Base-by-base conservation (phyloP, 2,329 filamentous ascomycete genomes). In the Whalleya microplaca region DNA sequence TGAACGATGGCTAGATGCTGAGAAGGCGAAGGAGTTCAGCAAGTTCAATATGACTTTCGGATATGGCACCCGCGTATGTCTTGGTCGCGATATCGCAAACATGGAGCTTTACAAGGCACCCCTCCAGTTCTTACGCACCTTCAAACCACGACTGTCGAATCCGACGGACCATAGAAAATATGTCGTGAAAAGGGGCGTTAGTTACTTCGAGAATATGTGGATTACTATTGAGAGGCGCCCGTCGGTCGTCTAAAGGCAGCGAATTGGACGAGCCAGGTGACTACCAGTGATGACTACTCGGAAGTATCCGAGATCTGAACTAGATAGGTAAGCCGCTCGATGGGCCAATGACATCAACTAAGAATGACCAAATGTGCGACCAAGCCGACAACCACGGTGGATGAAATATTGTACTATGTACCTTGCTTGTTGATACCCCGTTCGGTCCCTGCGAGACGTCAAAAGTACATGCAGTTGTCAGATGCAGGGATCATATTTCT, bases 91-190 rank as follows among this genome's bases (percentile, higher is more conserved):
- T 43, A 78, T 84, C 55, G 80, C 79, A 1, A 73, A 78, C 64
- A 80, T 83, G 78, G 80, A 83, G 69, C 62, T 83, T 49, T 81
- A 75, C 65, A 82, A 84, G 71, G 73, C 64, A 2, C 70, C 75
- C 2, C 51, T 75, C 48, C 69, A 76, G 62, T 78, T 80, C 60
- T 74, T 79, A 46, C 68, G 75, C 5, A 72, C 64, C 0, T 79
- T 76, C 55, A 69, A 65, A 37, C 69, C 71, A 18, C 64, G 73
- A 49, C 62, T 65, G 20, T 46, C 27, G 27, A 5, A 29, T 12
- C 27, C 27, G 27, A 12, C 27, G 27, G 27, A 29, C 27, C 27
- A 71, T 9, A 73, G 68, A 1, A 64, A 60, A 19, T 79, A 75
- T 55, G 55, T 73, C 2, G 68, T 77, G 41, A 77, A 77, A 50